A percentile compares a stretch with the other conserved stretches of the same genome.
Conservation (phyloP, 225 moss, liverwort and hornwort genomes). For the Climacium dendroides region DNA sequence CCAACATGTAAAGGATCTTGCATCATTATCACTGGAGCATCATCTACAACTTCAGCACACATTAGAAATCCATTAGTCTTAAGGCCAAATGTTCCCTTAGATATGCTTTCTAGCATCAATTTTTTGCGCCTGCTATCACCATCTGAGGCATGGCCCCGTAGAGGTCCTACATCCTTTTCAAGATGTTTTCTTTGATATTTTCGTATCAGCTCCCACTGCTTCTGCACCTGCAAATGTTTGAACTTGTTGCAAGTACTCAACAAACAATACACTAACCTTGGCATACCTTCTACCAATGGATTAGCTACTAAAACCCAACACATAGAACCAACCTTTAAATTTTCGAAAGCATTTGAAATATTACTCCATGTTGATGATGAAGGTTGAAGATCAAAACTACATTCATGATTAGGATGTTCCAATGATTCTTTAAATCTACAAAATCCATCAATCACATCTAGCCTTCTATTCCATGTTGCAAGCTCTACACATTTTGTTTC, state of each 20-base stretch:
- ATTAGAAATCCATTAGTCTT: no score
- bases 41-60: background rate
- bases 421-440: background rate
- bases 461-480: background rate
- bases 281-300: background rate
- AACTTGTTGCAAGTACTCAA: background rate
- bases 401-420: background rate
- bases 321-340: background rate
- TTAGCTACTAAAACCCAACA: background rate
- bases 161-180: no score
- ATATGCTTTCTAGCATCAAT: background rate
- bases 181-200: background rate
- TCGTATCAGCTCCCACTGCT: background rate
- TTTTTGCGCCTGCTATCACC: background rate
- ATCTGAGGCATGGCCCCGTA: background rate
- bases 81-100: no score
- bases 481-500: background rate
- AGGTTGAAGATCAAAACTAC: background rate
- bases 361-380: background rate
- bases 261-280: background rate
- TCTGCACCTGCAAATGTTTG: background rate
- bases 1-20: no score
- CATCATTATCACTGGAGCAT: background rate
- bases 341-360: background rate
- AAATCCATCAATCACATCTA: background rate